Conservation (phyloP, 768 basidiomycete genomes). For the Tremella fuciformis region DNA sequence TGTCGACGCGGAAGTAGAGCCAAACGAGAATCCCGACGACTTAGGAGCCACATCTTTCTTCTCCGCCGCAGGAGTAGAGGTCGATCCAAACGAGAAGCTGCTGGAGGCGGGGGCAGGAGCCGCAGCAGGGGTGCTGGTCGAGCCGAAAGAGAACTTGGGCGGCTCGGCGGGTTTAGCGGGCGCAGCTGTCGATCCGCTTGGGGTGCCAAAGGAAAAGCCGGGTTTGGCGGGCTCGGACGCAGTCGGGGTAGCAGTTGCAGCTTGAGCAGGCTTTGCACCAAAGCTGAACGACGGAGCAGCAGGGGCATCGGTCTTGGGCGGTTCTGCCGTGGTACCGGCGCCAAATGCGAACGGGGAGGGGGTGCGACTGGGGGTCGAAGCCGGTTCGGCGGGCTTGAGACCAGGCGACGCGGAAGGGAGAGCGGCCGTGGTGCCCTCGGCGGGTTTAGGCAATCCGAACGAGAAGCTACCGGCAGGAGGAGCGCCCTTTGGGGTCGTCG, state of each 20-base stretch:
- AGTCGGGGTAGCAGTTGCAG: constrained; percentile 1
- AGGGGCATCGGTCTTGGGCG: constrained; percentile 2
- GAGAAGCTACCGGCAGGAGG: background rate
- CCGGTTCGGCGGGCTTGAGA: constrained; percentile 8
- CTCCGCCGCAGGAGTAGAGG: constrained; percentile 2
- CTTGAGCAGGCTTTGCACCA: background rate
- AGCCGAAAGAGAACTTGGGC: constrained; percentile 2
- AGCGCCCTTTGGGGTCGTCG: constrained; percentile 1
- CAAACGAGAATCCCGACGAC: constrained; percentile 10
- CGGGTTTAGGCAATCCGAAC: background rate
- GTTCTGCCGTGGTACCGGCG: constrained; percentile 1
- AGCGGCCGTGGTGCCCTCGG: background rate
- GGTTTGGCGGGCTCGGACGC: constrained; percentile 12
- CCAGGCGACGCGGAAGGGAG: constrained; percentile 11
- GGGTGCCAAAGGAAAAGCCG: constrained; percentile 17
- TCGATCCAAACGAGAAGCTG: constrained; percentile 17
- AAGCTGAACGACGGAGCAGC: background rate
- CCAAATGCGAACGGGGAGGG: constrained; percentile 7
- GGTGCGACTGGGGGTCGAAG: background rate
- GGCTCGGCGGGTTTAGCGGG: background rate
- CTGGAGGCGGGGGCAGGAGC: background rate
- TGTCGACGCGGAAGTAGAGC: constrained; percentile 6
- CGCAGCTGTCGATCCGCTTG: constrained; percentile 8
- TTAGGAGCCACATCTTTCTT: constrained; percentile 1
- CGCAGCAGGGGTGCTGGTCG: constrained; percentile 2